Base-by-base conservation (phyloP, 495 filamentous ascomycete genomes). In the Jackrogersella multiformis region DNA sequence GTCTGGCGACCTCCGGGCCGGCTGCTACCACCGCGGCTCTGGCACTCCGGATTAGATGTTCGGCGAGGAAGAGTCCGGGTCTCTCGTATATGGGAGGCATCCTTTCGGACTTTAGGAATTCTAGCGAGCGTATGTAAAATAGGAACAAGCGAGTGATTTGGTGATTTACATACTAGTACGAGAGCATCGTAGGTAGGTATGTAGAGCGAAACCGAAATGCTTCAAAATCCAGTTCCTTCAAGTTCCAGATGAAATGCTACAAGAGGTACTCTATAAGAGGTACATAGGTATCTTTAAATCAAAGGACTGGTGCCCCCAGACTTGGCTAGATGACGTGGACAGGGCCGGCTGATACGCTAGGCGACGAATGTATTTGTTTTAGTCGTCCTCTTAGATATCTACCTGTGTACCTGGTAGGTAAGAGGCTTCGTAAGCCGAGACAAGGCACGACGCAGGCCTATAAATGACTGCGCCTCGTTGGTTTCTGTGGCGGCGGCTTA, bases 1-100 rank as follows among this genome's bases (percentile, higher is more conserved):
- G 58, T 61, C 57, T 66, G 3, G 68, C 73, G 13, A 73, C 65
- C 28, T 76, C 73, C 36, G 73, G 73, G 16, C 70, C 71, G 42
- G 66, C 62, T 51, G 64, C 63, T 23, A 71, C 57, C 1, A 64
- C 61, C 52, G 68, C 72, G 30, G 64, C 67, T 52, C 64, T 70
- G n/a, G 60, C 63, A 23, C 58, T 64, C 24, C 66, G 67, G 39
- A 70, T 16, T 21, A 70, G 44, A 53, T 64, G 46, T 4, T 68
- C 67, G 39, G 70, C 58, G 45, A 70, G 39, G 18, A 64, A 59
- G 20, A 42, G 18, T 26, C 55, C 60, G 55, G 60, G 28, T 36
- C 54, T 60, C 26, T 64, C 48, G 35, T 44, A 16, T 38, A 73
- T 34, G 26, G 70, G 70, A 38, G 70, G 67, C 70, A 73, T 73